Base-by-base conservation (phyloP, 495 filamentous ascomycete species). In the Bryoglossum gracile region DNA sequence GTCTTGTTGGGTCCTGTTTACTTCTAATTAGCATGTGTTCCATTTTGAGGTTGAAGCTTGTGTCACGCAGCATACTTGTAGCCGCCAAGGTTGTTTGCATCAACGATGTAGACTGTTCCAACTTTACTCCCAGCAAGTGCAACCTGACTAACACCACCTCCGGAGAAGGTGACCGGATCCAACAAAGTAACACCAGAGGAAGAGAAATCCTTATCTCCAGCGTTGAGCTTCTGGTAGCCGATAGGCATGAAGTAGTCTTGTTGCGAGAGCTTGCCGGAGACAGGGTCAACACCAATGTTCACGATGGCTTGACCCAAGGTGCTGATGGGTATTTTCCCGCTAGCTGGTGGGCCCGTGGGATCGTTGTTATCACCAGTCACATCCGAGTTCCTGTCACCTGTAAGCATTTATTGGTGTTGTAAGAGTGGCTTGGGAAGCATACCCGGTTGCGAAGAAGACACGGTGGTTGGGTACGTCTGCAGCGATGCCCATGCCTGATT, bases 31-130 rank as follows among this genome's bases (percentile, higher is more conserved):
- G n/a, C n/a, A n/a, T n/a, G n/a, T n/a, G n/a, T n/a, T n/a, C n/a
- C n/a, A n/a, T n/a, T n/a, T n/a, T n/a, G n/a, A n/a, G n/a, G n/a
- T n/a, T n/a, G n/a, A n/a, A n/a, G n/a, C n/a, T n/a, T n/a, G n/a
- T n/a, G n/a, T n/a, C n/a, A n/a, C n/a, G n/a, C n/a, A n/a, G n/a
- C n/a, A 24, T 65, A 60, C 43, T 32, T 48, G 32, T 17, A 46
- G 4, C 43, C 43, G n/a, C 43, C 43, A 17, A 46, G 17, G 45
- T 71, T 67, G 50, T 70, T 62, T 4, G 64, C 60, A 45, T 73
- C 67, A 30, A 69, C 56, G 38, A 71, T 51, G 34, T 72, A 72
- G n/a, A 63, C 62, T 52, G 68, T 68, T 4, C 62, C 68, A 32
- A 62, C 65, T 52, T 72, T 72, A n/a, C 68, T 64, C 19, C 58